Percentiles rank a stretch among this genome's conserved stretches.
Evolutionary conservation across 495 filamentous ascomycete species (phyloP).

Genomic region (Penicillium crystallinum): DNA sequence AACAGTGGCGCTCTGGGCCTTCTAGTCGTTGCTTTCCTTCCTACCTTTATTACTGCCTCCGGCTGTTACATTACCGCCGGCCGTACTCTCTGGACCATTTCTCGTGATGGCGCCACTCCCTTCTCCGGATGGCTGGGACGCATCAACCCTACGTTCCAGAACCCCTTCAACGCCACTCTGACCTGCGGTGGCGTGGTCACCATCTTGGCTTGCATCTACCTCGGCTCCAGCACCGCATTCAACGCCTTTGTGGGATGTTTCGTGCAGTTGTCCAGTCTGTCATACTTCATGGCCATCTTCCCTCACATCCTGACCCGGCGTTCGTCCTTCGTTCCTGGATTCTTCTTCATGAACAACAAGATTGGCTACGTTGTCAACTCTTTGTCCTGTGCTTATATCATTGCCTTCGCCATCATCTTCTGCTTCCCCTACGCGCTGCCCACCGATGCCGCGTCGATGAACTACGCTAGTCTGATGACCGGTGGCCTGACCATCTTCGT

Average conservation of each 20-base stretch:
- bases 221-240: constrained; percentile 71
- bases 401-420: constrained; percentile 68
- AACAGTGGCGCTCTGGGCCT: constrained; percentile 52
- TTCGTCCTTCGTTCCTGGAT: constrained; percentile 57
- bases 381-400: constrained; percentile 57
- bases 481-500: constrained; percentile 52
- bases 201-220: constrained; percentile 66
- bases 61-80: constrained; percentile 71
- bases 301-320: constrained; percentile 65
- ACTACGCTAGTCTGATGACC: constrained; percentile 64
- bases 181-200: constrained; percentile 55
- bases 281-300: constrained; percentile 71
- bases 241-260: constrained; percentile 68
- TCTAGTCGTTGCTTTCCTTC: constrained; percentile 63
- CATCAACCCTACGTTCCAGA: constrained; percentile 45
- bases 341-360: constrained; percentile 60
- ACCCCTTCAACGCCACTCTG: constrained; percentile 66
- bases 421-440: constrained; percentile 68
- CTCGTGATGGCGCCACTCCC: constrained; percentile 60
- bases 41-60: constrained; percentile 55
- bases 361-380: constrained; percentile 57
- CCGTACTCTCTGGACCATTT: constrained; percentile 82
- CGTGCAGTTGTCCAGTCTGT: constrained; percentile 62
- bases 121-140: constrained; percentile 36
- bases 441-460: constrained; percentile 55